Evolutionary conservation across 768 basidiomycete genomes (phyloP).

Genomic region (Mycena galericulata): DNA sequence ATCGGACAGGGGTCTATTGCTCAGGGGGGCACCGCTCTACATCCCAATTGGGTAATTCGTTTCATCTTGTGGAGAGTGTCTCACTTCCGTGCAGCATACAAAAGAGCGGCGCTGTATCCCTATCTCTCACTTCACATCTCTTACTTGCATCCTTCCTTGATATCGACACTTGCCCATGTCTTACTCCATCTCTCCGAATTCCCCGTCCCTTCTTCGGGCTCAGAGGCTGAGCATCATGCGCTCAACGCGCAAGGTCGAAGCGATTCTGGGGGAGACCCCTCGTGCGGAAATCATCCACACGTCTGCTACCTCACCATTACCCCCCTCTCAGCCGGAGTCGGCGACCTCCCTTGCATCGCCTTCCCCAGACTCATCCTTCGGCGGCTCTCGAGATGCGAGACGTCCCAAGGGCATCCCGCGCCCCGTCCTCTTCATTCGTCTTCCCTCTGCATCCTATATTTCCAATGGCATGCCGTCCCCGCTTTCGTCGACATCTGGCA

Average conservation of each 20-base stretch:
- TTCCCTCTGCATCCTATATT: not conserved
- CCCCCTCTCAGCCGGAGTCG: not conserved
- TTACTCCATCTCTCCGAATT: too few species aligned
- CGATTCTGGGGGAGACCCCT: not conserved
- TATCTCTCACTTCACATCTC: too few species aligned
- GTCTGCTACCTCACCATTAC: not conserved
- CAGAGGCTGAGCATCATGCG: not conserved
- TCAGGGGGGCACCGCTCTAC: too few species aligned
- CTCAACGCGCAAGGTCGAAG: not conserved
- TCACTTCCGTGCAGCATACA: too few species aligned
- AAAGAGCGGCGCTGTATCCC: too few species aligned
- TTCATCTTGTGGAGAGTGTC: too few species aligned
- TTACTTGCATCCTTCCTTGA: too few species aligned
- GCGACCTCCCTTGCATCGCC: not conserved
- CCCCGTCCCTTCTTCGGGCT: too few species aligned
- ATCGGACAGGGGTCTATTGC: too few species aligned
- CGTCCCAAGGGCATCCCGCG: not conserved
- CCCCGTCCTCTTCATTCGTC: not conserved
- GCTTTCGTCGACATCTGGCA: not conserved
- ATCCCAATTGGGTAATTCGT: too few species aligned
- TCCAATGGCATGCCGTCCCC: not conserved
- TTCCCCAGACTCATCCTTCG: not conserved
- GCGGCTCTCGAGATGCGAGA: not conserved
- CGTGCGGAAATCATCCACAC: not conserved
- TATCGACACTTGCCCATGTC: too few species aligned